Evolutionary conservation across 495 filamentous ascomycete genomes (phyloP).

Genomic region (Aeminium ludgeri): DNA sequence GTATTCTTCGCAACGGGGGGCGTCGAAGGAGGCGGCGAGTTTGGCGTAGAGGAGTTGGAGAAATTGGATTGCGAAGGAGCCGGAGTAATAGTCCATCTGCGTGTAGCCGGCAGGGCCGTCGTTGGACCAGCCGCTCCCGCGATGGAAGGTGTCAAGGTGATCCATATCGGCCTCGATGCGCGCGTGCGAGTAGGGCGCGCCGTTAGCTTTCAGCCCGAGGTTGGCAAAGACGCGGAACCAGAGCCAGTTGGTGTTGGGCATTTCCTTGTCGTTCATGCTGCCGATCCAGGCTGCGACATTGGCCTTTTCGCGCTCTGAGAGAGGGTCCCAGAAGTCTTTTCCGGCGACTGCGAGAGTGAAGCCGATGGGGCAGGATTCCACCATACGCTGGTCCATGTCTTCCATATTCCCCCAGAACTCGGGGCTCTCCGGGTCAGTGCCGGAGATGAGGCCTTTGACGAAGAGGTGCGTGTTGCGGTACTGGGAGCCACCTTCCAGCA

Average conservation of each 20-base stretch:
- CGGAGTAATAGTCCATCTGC: constrained; percentile 73
- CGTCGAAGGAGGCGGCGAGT: constrained; percentile 50
- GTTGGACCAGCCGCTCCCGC: constrained; percentile 64
- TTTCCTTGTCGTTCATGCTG: constrained; percentile 57
- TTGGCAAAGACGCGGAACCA: constrained; percentile 78
- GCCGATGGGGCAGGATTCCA: constrained; percentile 62
- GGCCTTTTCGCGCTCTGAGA: constrained; percentile 38
- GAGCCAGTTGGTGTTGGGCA: constrained; percentile 48
- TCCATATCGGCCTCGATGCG: constrained; percentile 56
- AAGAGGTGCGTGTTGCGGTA: constrained; percentile 47
- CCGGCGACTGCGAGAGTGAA: constrained; percentile 48
- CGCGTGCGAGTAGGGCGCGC: constrained; percentile 45
- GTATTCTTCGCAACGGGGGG: constrained; percentile 50
- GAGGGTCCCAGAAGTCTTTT: constrained; percentile 45
- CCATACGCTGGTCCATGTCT: constrained; percentile 68
- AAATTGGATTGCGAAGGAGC: constrained; percentile 64
- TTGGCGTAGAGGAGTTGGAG: constrained; percentile 62
- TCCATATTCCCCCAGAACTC: constrained; percentile 62
- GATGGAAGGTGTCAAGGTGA: constrained; percentile 63
- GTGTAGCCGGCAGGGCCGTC: constrained; percentile 61
- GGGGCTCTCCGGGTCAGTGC: constrained; percentile 44
- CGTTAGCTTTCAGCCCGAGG: constrained; percentile 54
- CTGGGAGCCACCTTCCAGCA: constrained; percentile 46
- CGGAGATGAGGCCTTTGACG: constrained; percentile 48
- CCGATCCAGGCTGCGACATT: constrained; percentile 54